Conservation (phyloP, 257 asterid species). For the Plantago major region DNA sequence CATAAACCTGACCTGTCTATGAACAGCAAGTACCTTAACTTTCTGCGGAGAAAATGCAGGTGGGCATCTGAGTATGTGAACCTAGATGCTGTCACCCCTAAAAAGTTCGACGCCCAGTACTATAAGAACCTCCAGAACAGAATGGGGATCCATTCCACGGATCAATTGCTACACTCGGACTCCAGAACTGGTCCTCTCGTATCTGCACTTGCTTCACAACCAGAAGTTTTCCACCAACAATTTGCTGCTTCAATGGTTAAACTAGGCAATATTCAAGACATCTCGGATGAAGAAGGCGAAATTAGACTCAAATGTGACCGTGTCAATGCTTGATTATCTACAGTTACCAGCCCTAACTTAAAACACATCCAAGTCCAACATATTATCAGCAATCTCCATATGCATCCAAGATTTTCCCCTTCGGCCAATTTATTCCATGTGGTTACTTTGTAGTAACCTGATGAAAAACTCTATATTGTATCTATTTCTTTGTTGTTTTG, state of each 20-base stretch:
- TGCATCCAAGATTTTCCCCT: slow-evolving; percentile 1
- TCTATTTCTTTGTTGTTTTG: not conserved
- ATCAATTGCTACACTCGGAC: slow-evolving; percentile 59
- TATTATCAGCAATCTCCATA: not conserved
- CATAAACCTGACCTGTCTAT: slow-evolving; percentile 45
- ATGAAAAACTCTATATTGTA: not conserved
- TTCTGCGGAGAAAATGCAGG: slow-evolving; percentile 68
- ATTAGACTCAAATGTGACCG: slow-evolving; percentile 48
- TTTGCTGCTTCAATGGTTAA: slow-evolving; percentile 79
- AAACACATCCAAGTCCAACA: not conserved
- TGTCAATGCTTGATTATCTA: slow-evolving; percentile 33
- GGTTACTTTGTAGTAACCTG: not conserved
- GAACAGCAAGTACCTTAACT: slow-evolving; percentile 45
- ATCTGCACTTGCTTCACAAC: slow-evolving; percentile 51
- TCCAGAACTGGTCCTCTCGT: slow-evolving; percentile 62
- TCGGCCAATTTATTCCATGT: not conserved
- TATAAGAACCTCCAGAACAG: slow-evolving; percentile 62
- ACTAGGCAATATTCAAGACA: slow-evolving; percentile 66
- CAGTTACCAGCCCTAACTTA: not conserved
- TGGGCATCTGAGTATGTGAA: slow-evolving; percentile 82
- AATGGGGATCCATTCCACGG: slow-evolving; percentile 70
- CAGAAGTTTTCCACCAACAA: slow-evolving; percentile 36
- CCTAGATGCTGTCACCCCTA: slow-evolving; percentile 58
- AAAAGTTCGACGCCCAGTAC: slow-evolving; percentile 46
- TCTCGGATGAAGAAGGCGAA: slow-evolving; percentile 38